A percentile compares a stretch with the other conserved stretches of the same genome.
Evolutionary conservation across 2,329 filamentous ascomycete species (phyloP).

Genomic region (Neodidymelliopsis sp.): DNA sequence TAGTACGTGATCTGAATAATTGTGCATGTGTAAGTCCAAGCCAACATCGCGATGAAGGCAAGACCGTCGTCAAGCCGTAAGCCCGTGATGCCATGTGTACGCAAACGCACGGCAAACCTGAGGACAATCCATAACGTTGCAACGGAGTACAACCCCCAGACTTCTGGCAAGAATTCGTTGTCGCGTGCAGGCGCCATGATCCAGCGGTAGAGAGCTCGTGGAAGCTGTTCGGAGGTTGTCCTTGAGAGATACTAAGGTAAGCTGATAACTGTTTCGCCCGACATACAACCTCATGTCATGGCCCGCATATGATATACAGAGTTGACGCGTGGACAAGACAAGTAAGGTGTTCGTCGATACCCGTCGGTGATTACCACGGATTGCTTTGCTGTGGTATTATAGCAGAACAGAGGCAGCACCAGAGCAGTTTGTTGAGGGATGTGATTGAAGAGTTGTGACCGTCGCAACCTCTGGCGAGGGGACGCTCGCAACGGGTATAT

Average conservation of each 20-base stretch:
- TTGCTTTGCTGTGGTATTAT: neutral
- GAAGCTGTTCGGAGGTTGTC: too few species aligned
- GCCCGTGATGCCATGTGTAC: constrained; percentile 5
- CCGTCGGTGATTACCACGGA: too few species aligned
- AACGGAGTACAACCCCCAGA: constrained; percentile 10
- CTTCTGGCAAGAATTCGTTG: constrained; percentile 13
- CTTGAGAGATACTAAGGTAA: too few species aligned
- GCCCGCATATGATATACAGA: neutral
- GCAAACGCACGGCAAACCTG: constrained; percentile 6
- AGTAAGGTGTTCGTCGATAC: neutral
- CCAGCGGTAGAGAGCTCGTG: too few species aligned
- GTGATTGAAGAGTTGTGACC: neutral
- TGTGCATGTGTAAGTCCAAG: constrained; percentile 16
- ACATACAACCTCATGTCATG: too few species aligned
- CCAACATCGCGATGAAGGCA: constrained; percentile 5
- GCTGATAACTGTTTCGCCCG: too few species aligned
- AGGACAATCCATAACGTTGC: constrained; percentile 11
- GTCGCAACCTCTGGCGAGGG: neutral
- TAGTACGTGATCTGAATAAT: constrained; percentile 19
- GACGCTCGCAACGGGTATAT: neutral
- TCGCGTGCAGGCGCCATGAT: constrained; percentile 17
- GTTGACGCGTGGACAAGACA: neutral
- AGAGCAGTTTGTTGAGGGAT: neutral
- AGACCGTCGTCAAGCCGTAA: constrained; percentile 12
- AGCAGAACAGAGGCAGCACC: neutral